Base-by-base conservation (phyloP, 176 grass and related monocot species). In the Musa troglodytarum region DNA sequence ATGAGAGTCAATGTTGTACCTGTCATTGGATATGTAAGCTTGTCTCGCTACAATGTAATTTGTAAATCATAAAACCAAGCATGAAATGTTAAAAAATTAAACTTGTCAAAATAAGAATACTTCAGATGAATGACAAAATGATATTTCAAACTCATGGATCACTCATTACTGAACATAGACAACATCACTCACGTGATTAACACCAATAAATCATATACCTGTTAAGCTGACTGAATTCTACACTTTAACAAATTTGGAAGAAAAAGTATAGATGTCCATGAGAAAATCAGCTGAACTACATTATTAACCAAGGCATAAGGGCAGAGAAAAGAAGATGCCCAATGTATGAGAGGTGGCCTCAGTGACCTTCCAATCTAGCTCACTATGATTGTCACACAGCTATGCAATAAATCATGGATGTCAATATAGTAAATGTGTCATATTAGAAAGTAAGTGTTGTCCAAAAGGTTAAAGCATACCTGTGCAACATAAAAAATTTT, bases 1-100 rank as follows among this genome's bases (percentile, higher is more conserved):
- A 75, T 93, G 90, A 65, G 79, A 78, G 65, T 98, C 90, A 63
- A 98, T 98, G 67, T 91, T 91, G 80, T 93, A 98, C 83, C 95
- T 98, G 84, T 22, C 13, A 89, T 63, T 6, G 12, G 1, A 74
- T n/a, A 56, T 26, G 8, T 74, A 17, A 74, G 14, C 65, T 52
- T 20, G 49, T 77, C 58, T 52, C 51, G 28, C 54, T n/a, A 62
- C 29, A 63, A 24, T 9, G 13, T 20, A 19, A 71, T 7, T 73
- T 53, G 10, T 53, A 73, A 52, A 68, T 68, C 7, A 15, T 34
- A 43, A 34, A 68, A 68, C 3, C 12, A 34, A 12, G 14, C 13
- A 68, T 16, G 49, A 34, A 15, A 43, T 43, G 34, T 6, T 43
- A 43, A 15, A 43, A 3, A n/a, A 43, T 2, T 8, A 26, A 6